phyloP scores from a whole-genome alignment of 352 stramenopile genomes.

The Globisporangium camurandrum region DNA sequence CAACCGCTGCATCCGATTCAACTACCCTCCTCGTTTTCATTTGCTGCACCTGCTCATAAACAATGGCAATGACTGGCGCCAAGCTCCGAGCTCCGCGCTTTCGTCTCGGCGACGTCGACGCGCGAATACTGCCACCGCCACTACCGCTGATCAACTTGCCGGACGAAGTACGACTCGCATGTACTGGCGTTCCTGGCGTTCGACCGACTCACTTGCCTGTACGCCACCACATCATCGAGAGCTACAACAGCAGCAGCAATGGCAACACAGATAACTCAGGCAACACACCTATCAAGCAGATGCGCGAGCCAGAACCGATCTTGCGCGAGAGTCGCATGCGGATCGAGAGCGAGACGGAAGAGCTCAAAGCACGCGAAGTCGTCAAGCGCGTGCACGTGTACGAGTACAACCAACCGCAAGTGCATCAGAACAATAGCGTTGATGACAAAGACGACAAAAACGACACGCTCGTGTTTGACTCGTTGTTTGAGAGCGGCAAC shows the following conservation, averaged over 20 bases:
- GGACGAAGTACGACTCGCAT: slow-evolving; percentile 30
- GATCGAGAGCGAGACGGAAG: slow-evolving; percentile 27
- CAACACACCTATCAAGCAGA: slow-evolving; percentile 6
- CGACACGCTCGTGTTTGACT: slow-evolving; percentile 64
- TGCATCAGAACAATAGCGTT: slow-evolving; percentile 27
- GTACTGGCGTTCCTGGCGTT: slow-evolving; percentile 28
- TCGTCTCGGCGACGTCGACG: slow-evolving; percentile 15
- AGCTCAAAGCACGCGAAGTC: slow-evolving; percentile 22
- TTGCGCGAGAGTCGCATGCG: slow-evolving; percentile 32
- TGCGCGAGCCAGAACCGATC: slow-evolving; percentile 28
- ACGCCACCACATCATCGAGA: slow-evolving; percentile 25
- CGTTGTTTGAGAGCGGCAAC: slow-evolving; percentile 74
- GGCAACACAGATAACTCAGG: neutral
- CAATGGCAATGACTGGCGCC: slow-evolving; percentile 3
- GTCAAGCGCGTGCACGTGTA: slow-evolving; percentile 42
- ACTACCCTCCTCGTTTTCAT: no score
- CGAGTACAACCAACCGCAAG: slow-evolving; percentile 58
- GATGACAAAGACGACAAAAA: slow-evolving; percentile 15
- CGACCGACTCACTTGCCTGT: slow-evolving; percentile 41
- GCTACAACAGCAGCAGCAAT: neutral
- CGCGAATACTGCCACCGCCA: slow-evolving; percentile 47
- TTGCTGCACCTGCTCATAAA: no score
- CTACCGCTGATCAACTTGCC: slow-evolving; percentile 52
- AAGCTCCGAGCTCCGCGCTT: slow-evolving; percentile 22
- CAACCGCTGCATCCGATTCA: no score